phyloP scores from a whole-genome alignment of 352 stramenopile species.

The Phytophthora agathidicida region DNA sequence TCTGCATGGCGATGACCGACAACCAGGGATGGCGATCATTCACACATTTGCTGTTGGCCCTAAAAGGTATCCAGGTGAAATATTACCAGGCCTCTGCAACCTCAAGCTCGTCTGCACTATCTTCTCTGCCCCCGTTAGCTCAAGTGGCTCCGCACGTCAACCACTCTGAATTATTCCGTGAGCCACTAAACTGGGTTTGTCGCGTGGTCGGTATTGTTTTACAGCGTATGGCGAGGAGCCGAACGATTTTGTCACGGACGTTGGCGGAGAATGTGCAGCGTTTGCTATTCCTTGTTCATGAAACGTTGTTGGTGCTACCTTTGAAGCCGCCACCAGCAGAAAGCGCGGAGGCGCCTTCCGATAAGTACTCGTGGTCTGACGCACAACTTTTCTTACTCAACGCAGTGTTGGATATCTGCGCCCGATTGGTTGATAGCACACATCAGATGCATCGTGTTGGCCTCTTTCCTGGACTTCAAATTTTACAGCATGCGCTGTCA shows the following conservation, averaged over 20 bases:
- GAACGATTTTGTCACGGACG: slow-evolving; percentile 73
- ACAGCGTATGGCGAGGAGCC: slow-evolving; percentile 75
- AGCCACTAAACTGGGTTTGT: slow-evolving; percentile 70
- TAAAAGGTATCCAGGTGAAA: slow-evolving; percentile 71
- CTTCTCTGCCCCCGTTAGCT: slow-evolving; percentile 29
- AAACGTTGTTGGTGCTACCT: slow-evolving; percentile 57
- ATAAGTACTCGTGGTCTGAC: slow-evolving; percentile 58
- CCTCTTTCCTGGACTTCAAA: slow-evolving; percentile 67
- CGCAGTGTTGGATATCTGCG: slow-evolving; percentile 75
- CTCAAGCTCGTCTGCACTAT: slow-evolving; percentile 1
- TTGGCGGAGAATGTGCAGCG: slow-evolving; percentile 85
- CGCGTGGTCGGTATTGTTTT: slow-evolving; percentile 73
- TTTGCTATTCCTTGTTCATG: slow-evolving; percentile 67
- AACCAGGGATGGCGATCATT: slow-evolving; percentile 68
- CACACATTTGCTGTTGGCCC: slow-evolving; percentile 62
- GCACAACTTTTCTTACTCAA: slow-evolving; percentile 76
- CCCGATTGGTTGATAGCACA: slow-evolving; percentile 74
- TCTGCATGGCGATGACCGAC: slow-evolving; percentile 77
- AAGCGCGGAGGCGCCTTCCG: not conserved
- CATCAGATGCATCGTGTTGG: slow-evolving; percentile 80
- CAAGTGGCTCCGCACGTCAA: slow-evolving; percentile 30
- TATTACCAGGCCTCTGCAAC: slow-evolving; percentile 32
- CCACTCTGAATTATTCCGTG: slow-evolving; percentile 45
- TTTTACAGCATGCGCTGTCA: slow-evolving; percentile 64
- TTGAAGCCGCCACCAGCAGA: slow-evolving; percentile 10